Conservation (phyloP, 1,284 basidiomycete genomes). For the Malassezia obtusa region DNA sequence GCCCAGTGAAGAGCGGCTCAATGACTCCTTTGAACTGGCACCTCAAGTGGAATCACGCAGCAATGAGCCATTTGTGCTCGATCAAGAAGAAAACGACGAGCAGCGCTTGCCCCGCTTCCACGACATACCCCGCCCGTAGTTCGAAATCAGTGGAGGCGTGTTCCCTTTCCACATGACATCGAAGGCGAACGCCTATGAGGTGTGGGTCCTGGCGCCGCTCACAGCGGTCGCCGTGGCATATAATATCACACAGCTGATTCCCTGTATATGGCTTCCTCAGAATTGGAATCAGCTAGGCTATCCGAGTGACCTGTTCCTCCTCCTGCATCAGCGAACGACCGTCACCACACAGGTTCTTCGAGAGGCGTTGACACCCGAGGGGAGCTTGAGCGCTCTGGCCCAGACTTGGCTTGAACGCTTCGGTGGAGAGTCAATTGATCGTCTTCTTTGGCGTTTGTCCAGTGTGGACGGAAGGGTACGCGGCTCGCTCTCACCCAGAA, state of each 20-base stretch:
- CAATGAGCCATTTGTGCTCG: background rate
- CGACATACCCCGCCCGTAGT: conserved; percentile 2
- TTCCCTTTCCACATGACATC: background rate
- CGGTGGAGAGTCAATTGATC: conserved; percentile 4
- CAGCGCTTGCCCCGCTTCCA: conserved; percentile 2
- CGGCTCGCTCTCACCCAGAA: conserved; percentile 3
- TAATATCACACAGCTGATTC: conserved; percentile 3
- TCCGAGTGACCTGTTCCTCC: conserved; percentile 10
- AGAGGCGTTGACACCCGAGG: conserved; percentile 3
- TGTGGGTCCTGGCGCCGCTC: conserved; percentile 2
- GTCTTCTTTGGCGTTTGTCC: conserved; percentile 8
- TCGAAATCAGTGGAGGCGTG: background rate
- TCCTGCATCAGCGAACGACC: background rate
- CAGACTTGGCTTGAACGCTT: background rate
- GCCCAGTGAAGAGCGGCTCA: background rate
- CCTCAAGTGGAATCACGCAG: background rate
- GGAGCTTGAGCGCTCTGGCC: background rate
- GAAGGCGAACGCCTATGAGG: conserved; percentile 1
- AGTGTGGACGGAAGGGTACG: conserved; percentile 16
- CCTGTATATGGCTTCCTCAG: background rate
- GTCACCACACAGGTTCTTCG: conserved; percentile 10
- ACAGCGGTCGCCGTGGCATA: background rate
- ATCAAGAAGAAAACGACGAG: background rate
- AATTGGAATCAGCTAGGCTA: background rate
- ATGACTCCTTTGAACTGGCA: conserved; percentile 1